Base-by-base conservation (phyloP, 1,284 basidiomycete genomes). In the Ganoderma leucocontextum region DNA sequence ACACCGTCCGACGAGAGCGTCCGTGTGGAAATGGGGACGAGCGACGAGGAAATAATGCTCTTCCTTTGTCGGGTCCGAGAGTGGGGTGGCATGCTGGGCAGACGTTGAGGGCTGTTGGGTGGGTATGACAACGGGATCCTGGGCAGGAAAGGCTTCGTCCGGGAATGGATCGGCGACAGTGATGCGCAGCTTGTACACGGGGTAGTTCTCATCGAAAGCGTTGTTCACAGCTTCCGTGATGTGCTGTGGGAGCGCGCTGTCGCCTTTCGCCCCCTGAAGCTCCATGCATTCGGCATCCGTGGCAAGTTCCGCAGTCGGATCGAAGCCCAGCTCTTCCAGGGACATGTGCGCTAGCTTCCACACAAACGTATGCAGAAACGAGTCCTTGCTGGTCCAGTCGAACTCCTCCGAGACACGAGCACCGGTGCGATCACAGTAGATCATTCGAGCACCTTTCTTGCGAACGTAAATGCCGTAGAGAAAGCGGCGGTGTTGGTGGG, bases 311-410 rank as follows among this genome's bases (percentile, higher is more conserved):
- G 60, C 64, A 13, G 64, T 69, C 2, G 70, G 66, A 57, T 75
- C 73, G 62, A 59, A 71, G 5, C 74, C 74, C 3, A 70, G 67
- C 36, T 65, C 38, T 2, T 12, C 60, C 29, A 35, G 36, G 13
- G 19, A 29, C 58, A 71, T 61, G 35, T 68, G 25, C 10, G 65
- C 64, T 39, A 67, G 29, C 59, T 61, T 66, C 60, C 60, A 70
- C 38, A 72, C 22, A 61, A 72, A 72, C 3, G 10, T 25, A 35
- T 63, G 65, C 33, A 72, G 53, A 15, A 49, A 33, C 2, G 44
- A 39, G 25, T 36, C 19, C 9, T 52, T 38, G 22, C 13, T 13
- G 35, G 60, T 57, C 44, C 60, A 65, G 57, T 68, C 62, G 57
- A 70, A 70, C 38, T 53, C 15, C 15, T 63, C 55, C 44, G 68